phyloP scores from a whole-genome alignment of 2,329 filamentous ascomycete species.

The Cladophialophora chaetospira region DNA sequence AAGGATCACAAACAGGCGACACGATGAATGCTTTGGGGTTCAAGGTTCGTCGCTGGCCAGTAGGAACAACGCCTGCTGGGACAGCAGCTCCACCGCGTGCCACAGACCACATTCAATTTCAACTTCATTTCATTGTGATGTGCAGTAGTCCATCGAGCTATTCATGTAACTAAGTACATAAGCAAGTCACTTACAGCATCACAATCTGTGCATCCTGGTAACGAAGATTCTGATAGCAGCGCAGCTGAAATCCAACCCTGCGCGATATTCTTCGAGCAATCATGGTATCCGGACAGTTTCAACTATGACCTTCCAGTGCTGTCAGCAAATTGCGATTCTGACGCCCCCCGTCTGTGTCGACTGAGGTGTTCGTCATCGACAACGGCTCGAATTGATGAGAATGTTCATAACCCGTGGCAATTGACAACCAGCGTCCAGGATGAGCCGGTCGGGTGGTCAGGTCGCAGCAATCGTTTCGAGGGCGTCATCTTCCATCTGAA shows the following conservation, averaged over 20 bases:
- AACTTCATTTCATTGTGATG: not conserved
- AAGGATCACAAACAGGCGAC: too few species aligned
- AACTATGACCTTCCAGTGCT: not conserved
- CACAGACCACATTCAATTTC: not conserved
- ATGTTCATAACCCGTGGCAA: too few species aligned
- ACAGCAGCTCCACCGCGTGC: not conserved
- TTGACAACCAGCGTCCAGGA: too few species aligned
- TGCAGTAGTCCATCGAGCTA: not conserved
- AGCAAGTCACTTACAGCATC: not conserved
- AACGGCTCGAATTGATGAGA: too few species aligned
- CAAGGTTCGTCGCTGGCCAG: too few species aligned
- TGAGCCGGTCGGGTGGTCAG: too few species aligned
- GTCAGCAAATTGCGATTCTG: not conserved
- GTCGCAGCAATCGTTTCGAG: too few species aligned
- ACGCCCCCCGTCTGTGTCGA: not conserved
- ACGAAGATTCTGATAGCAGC: not conserved
- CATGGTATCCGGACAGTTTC: not conserved
- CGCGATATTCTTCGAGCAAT: not conserved
- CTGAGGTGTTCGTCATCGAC: not conserved
- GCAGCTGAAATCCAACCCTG: not conserved
- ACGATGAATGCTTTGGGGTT: too few species aligned
- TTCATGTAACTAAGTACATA: not conserved
- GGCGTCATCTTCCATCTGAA: not conserved
- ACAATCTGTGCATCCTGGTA: too few species aligned
- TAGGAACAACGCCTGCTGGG: too few species aligned